Evolutionary conservation across 2,329 filamentous ascomycete species (phyloP).

Genomic region (Epichloe sp.): DNA sequence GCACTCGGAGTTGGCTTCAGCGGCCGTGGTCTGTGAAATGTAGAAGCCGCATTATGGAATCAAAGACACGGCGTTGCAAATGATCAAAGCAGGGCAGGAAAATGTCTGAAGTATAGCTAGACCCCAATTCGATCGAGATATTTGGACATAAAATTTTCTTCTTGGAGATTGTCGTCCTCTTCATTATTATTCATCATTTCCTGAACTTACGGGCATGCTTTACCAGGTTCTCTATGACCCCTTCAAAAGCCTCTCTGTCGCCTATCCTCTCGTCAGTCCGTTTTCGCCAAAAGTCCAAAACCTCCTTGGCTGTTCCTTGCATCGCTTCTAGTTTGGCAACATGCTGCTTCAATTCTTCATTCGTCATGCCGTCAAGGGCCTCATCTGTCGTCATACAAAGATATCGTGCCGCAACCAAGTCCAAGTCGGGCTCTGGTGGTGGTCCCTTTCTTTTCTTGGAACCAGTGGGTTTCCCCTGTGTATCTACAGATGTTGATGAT

Average conservation of each 20-base stretch:
- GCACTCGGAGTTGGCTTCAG: not conserved
- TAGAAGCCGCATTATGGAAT: not conserved
- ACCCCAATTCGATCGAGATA: slow-evolving; percentile 9
- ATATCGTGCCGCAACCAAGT: slow-evolving; percentile 65
- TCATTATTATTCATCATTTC: slow-evolving; percentile 37
- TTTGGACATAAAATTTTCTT: slow-evolving; percentile 1
- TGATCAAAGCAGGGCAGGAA: slow-evolving; percentile 4
- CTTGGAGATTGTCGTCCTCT: slow-evolving; percentile 3
- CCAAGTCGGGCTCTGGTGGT: slow-evolving; percentile 59
- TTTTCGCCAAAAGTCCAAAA: slow-evolving; percentile 81
- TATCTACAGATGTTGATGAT: slow-evolving; percentile 46
- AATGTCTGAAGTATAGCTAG: slow-evolving; percentile 8
- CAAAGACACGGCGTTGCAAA: not conserved
- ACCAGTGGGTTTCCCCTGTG: slow-evolving; percentile 38
- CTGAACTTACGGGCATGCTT: slow-evolving; percentile 78
- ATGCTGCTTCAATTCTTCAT: slow-evolving; percentile 62
- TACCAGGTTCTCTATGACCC: slow-evolving; percentile 91
- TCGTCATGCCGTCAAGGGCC: slow-evolving; percentile 66
- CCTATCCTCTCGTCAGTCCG: slow-evolving; percentile 74
- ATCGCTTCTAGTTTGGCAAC: slow-evolving; percentile 55
- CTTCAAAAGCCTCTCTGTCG: slow-evolving; percentile 88
- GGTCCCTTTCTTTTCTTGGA: slow-evolving; percentile 41
- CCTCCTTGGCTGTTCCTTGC: slow-evolving; percentile 58
- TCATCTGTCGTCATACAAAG: slow-evolving; percentile 76
- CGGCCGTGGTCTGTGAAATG: not conserved